Conservation (phyloP, 192 early-diverging fungal genomes). For the Obelidium mucronatum region DNA sequence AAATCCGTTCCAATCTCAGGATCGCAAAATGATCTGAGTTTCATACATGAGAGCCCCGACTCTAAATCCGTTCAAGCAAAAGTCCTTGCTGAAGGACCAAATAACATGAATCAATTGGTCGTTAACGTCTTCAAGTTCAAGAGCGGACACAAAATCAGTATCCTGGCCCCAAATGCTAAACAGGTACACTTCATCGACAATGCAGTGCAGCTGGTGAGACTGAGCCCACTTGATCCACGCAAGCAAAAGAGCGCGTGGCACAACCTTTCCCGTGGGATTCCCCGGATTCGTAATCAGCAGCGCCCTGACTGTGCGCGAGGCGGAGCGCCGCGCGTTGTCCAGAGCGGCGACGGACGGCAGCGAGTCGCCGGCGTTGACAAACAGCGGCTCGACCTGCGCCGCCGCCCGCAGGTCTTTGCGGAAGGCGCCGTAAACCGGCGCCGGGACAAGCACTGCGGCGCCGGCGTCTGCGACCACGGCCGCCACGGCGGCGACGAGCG, state of each 20-base stretch:
- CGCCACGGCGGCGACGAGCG: conserved; percentile 69
- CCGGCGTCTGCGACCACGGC: conserved; percentile 72
- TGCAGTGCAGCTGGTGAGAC: conserved; percentile 65
- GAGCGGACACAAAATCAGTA: background rate
- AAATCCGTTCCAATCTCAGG: conserved; percentile 36
- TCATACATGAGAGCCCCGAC: conserved; percentile 69
- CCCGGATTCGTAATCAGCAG: conserved; percentile 78
- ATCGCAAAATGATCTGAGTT: too few species aligned
- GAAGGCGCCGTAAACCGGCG: conserved; percentile 72
- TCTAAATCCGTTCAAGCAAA: conserved; percentile 78
- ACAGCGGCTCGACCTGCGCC: conserved; percentile 16
- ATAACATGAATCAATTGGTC: conserved; percentile 63
- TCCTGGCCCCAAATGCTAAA: conserved; percentile 15
- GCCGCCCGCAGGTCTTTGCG: conserved; percentile 36
- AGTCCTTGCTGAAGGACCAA: conserved; percentile 87
- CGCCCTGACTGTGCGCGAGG: conserved; percentile 40
- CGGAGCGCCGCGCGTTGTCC: background rate
- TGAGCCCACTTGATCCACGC: conserved; percentile 70
- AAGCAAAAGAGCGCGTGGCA: conserved; percentile 60
- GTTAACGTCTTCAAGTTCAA: background rate
- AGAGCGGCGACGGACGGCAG: conserved; percentile 19
- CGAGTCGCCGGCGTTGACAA: conserved; percentile 6
- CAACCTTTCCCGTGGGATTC: conserved; percentile 67
- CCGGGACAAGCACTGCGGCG: conserved; percentile 75
- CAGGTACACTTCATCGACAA: conserved; percentile 86